These are phyloP conservation scores for Lathyrus oleraceus DNA, from an alignment of 306 rosid genomes.

Conservation along the genomic window DNA sequence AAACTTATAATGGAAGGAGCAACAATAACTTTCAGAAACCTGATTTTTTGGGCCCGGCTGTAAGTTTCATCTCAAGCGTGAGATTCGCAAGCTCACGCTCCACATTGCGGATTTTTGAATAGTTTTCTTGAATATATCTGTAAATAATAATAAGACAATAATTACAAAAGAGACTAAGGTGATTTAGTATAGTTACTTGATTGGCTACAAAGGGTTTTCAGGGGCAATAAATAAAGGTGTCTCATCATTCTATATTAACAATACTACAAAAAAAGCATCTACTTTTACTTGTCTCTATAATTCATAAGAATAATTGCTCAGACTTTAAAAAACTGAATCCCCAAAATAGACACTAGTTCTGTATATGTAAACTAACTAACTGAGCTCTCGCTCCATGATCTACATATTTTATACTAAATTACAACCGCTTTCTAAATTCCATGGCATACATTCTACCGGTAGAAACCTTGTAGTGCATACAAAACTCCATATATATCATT, in stretches of 20 bases:
- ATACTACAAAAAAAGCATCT: constrained; percentile 19
- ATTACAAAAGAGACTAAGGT: constrained; percentile 7
- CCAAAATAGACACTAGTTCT: background rate
- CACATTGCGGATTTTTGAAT: constrained; percentile 87
- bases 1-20: constrained; percentile 8
- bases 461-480: constrained; percentile 7
- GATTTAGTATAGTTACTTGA: constrained; percentile 3
- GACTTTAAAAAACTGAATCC: constrained; percentile 11
- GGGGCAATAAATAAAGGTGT: background rate
- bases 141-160: background rate
- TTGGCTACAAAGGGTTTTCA: constrained; percentile 7
- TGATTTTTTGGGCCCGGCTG: constrained; percentile 95
- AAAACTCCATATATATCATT: background rate
- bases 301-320: constrained; percentile 18
- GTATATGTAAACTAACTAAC: constrained; percentile 15
- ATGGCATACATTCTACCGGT: constrained; percentile 6
- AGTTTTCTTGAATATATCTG: constrained; percentile 90
- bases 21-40: constrained; percentile 53
- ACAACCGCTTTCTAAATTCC: constrained; percentile 14
- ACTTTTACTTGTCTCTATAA: constrained; percentile 9
- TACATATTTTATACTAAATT: constrained; percentile 14
- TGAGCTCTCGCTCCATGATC: background rate
- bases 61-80: constrained; percentile 84
- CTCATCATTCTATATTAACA: constrained; percentile 8
- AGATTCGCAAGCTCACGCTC: constrained; percentile 84